Conservation (phyloP, 2,329 filamentous ascomycete species). For the Aspergillus cejpii region DNA sequence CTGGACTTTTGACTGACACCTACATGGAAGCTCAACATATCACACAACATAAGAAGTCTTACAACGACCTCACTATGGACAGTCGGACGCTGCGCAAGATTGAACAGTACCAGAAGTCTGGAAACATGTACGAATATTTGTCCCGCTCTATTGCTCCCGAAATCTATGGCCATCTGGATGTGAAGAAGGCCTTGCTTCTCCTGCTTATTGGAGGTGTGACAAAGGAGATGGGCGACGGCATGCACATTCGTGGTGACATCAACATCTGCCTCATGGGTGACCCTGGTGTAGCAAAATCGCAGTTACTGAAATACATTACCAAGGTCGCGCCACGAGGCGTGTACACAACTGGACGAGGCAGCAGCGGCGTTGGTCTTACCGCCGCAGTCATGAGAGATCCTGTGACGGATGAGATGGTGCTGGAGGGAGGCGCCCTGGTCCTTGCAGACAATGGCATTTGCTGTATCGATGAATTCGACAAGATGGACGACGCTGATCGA, state of each 20-base stretch:
- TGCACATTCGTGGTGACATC: slow-evolving; percentile 98
- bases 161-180: slow-evolving; percentile 92
- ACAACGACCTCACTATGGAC: slow-evolving; percentile 84
- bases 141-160: slow-evolving; percentile 95
- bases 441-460: slow-evolving; percentile 75
- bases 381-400: slow-evolving; percentile 76
- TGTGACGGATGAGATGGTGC: slow-evolving; percentile 69
- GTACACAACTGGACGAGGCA: slow-evolving; percentile 75
- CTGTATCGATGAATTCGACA: slow-evolving; percentile 81
- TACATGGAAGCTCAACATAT: slow-evolving; percentile 93
- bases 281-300: slow-evolving; percentile 97
- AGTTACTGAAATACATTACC: slow-evolving; percentile 95
- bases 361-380: slow-evolving; percentile 72
- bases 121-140: slow-evolving; percentile 91
- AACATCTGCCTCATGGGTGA: slow-evolving; percentile 99
- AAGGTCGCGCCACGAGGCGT: slow-evolving; percentile 93
- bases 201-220: slow-evolving; percentile 92
- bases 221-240: slow-evolving; percentile 94
- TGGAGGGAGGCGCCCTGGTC: slow-evolving; percentile 73
- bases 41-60: slow-evolving; percentile 95
- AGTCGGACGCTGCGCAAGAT: slow-evolving; percentile 73
- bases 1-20: slow-evolving; percentile 92
- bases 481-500: slow-evolving; percentile 72
- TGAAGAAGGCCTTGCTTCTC: slow-evolving; percentile 95
- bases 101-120: slow-evolving; percentile 73